Conservation (phyloP, 176 grass and related monocot genomes). For the Oryza glaberrima region DNA sequence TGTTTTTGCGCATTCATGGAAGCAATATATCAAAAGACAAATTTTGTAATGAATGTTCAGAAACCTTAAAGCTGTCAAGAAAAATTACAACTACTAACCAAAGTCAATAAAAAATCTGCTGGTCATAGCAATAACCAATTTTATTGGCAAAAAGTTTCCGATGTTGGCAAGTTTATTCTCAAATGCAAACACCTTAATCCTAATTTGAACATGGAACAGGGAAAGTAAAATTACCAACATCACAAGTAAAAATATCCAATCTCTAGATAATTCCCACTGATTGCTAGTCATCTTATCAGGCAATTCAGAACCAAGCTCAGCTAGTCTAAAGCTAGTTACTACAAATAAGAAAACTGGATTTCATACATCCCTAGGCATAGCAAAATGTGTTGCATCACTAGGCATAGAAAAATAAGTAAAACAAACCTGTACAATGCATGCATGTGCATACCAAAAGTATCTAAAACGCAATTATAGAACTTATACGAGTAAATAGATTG, state of each 20-base stretch:
- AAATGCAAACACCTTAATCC: constrained; percentile 29
- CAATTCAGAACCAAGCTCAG: neutral
- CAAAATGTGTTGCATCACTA: neutral
- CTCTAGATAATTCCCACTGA: constrained; percentile 1
- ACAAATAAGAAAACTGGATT: constrained; percentile 2
- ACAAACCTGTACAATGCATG: neutral
- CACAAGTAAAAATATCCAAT: constrained; percentile 9
- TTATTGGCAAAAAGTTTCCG: neutral
- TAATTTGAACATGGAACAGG: neutral
- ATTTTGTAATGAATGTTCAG: neutral
- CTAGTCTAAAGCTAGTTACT: neutral
- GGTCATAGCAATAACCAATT: constrained; percentile 3
- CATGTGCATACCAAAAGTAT: neutral
- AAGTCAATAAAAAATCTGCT: neutral
- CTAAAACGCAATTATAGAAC: neutral
- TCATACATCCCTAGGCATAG: neutral
- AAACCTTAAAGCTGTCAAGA: constrained; percentile 15
- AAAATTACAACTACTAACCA: constrained; percentile 24
- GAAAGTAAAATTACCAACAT: neutral
- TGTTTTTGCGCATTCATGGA: constrained; percentile 5
- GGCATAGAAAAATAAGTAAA: neutral
- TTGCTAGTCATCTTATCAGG: neutral
- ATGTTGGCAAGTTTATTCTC: constrained; percentile 7
- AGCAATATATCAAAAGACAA: constrained; percentile 2
- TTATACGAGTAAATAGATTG: neutral